Evolutionary conservation across 352 stramenopile genomes (phyloP), one percentile per base, ranked within the genome.

Genomic region (Pythium phragmitis): DNA sequence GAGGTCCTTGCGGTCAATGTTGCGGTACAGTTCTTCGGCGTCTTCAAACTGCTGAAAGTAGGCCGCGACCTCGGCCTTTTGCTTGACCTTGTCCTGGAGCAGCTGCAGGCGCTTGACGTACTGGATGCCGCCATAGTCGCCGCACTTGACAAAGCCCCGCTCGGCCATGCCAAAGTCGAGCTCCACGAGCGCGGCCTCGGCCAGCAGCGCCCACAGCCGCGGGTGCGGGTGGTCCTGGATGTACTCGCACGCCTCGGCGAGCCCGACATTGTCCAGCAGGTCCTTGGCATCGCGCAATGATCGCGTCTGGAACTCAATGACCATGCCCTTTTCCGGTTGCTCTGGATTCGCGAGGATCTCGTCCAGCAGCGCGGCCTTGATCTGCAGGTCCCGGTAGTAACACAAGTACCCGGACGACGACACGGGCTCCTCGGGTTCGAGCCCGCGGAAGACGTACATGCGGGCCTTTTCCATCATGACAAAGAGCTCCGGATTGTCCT

Each of bases 1-100:
- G 12, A 98, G 68, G 60, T 98, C 94, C 57, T 96, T 96, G n/a
- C 94, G 85, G 58, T 98, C 94, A 16, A 98, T 98, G 67, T 98
- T 94, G 19, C 88, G 75, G 73, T 98, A 97, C 19, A 97, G 65
- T 28, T 78, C 75, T 64, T 98, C 94, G 1, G 92, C 92, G 37
- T 98, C 92, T 30, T 98, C 93, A 65, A 97, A 97, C 8, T 93
- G 84, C 60, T 97, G 82, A 52, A 97, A 96, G 68, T 95, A 97
- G 5, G 82, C 86, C 12, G 81, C 81, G 36, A 97, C 87, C 65
- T 98, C 91, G 5, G 94, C 94, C 36, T 92, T 88, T 64, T 97
- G 88, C 72, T 98, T 98, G 46, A 94, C 79, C 46, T 87, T 86
- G 66, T 98, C 93, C 28, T 94, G 87, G 19, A 98, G 77, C 21